These are phyloP conservation scores for Lachnellula suecica DNA, from an alignment of 2,329 filamentous ascomycete species.

Conservation along the genomic window DNA sequence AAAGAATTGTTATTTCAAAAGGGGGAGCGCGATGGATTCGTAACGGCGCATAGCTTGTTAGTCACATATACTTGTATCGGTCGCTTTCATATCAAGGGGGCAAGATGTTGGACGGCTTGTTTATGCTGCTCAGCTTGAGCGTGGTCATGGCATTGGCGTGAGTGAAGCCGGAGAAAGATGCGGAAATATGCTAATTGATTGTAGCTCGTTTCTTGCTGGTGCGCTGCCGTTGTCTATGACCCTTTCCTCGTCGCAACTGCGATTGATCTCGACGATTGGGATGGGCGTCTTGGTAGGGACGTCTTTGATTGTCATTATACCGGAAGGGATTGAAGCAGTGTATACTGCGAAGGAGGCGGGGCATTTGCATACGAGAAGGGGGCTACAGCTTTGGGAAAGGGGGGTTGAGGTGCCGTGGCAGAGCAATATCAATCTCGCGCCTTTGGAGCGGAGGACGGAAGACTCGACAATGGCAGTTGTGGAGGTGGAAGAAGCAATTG, in stretches of 20 bases:
- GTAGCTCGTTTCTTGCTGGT: conserved; percentile 89
- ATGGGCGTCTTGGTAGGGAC: conserved; percentile 94
- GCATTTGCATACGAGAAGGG: conserved; percentile 24
- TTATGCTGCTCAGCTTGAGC: conserved; percentile 35
- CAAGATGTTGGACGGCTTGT: conserved; percentile 36
- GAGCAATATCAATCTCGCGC: conserved; percentile 1
- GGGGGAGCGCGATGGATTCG: conserved; percentile 20
- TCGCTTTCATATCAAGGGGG: conserved; percentile 16
- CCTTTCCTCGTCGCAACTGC: conserved; percentile 81
- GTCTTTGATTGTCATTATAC: conserved; percentile 94
- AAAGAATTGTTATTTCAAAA: background rate
- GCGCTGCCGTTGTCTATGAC: conserved; percentile 86
- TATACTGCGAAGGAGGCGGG: conserved; percentile 54
- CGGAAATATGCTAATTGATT: background rate
- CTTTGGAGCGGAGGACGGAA: background rate
- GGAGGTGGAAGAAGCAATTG: conserved; percentile 1
- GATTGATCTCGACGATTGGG: conserved; percentile 87
- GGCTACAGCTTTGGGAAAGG: conserved; percentile 8
- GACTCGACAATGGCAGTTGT: background rate
- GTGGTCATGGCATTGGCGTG: conserved; percentile 60
- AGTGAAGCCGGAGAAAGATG: conserved; percentile 25
- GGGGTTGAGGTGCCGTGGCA: conserved; percentile 20
- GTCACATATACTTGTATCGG: background rate
- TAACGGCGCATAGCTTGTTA: conserved; percentile 16
- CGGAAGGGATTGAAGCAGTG: conserved; percentile 90